Conservation (phyloP, 2,329 filamentous ascomycete genomes). For the Leptodontidium sp. region DNA sequence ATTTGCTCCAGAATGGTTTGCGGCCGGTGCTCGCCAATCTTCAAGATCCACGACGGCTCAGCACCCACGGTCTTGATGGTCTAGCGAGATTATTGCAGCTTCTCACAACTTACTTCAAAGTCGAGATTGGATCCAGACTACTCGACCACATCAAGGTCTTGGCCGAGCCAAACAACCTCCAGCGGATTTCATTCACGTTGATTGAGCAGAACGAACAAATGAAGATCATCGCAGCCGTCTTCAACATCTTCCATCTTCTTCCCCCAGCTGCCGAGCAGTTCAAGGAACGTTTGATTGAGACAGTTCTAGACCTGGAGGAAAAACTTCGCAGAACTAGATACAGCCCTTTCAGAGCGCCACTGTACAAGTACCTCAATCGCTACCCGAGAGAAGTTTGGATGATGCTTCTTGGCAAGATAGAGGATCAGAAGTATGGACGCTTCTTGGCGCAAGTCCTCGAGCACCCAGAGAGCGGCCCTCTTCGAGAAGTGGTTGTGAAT, state of each 20-base stretch:
- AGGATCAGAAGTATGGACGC: conserved; percentile 86
- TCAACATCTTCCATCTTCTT: conserved; percentile 97
- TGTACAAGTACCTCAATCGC: conserved; percentile 92
- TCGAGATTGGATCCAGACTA: conserved; percentile 93
- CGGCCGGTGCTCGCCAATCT: conserved; percentile 96
- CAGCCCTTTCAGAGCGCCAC: conserved; percentile 88
- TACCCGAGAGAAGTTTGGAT: conserved; percentile 90
- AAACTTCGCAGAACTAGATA: conserved; percentile 85
- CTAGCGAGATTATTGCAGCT: conserved; percentile 88
- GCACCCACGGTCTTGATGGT: conserved; percentile 88
- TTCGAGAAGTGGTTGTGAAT: conserved; percentile 77
- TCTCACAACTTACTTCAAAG: conserved; percentile 98
- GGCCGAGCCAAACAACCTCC: conserved; percentile 79
- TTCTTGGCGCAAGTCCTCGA: conserved; percentile 89
- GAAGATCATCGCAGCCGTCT: conserved; percentile 93
- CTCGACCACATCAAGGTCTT: conserved; percentile 93
- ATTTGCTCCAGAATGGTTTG: conserved; percentile 91
- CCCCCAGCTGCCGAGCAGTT: conserved; percentile 90
- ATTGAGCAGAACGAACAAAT: conserved; percentile 93
- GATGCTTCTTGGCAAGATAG: conserved; percentile 80
- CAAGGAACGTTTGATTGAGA: conserved; percentile 88
- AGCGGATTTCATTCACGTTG: conserved; percentile 92
- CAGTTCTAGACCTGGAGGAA: conserved; percentile 87
- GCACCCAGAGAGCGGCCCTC: conserved; percentile 74
- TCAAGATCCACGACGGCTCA: conserved; percentile 90